A percentile compares a stretch with the other conserved stretches of the same genome.
These are phyloP conservation scores for Pythium chondricola DNA, from an alignment of 352 stramenopile genomes.

Conservation along the genomic window DNA sequence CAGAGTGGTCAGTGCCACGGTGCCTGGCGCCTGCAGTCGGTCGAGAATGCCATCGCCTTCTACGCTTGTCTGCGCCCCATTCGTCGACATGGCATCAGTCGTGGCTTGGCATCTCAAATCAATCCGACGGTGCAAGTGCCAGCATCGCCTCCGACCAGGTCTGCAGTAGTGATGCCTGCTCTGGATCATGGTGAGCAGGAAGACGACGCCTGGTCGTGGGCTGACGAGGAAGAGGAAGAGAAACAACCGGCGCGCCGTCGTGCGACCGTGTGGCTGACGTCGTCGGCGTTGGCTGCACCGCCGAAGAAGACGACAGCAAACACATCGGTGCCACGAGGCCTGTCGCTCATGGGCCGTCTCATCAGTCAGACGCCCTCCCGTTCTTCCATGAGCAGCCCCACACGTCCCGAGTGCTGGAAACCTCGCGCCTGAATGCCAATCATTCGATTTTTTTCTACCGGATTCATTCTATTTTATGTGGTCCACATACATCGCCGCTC, in stretches of 20 bases:
- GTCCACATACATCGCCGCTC: no score
- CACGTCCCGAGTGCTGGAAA: neutral
- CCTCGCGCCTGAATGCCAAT: no score
- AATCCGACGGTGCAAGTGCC: no score
- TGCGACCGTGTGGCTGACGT: slow-evolving; percentile 4
- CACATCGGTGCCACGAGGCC: neutral
- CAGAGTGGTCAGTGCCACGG: slow-evolving; percentile 30
- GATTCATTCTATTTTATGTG: no score
- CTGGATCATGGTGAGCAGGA: neutral
- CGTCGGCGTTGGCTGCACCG: neutral
- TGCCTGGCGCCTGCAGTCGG: slow-evolving; percentile 31
- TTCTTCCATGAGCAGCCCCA: neutral
- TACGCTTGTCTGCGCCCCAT: slow-evolving; percentile 39
- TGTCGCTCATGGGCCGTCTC: neutral
- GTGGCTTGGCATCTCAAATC: no score
- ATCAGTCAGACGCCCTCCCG: neutral
- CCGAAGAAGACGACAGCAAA: neutral
- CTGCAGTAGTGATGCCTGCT: neutral
- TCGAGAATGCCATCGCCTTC: slow-evolving; percentile 50
- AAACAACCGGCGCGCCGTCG: neutral
- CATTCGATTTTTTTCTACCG: no score
- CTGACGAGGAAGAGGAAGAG: neutral
- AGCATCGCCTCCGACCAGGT: slow-evolving; percentile 23
- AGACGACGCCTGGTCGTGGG: neutral
- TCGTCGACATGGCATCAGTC: no score